Conservation (phyloP, 352 stramenopile genomes). For the Peronospora farinosa region DNA sequence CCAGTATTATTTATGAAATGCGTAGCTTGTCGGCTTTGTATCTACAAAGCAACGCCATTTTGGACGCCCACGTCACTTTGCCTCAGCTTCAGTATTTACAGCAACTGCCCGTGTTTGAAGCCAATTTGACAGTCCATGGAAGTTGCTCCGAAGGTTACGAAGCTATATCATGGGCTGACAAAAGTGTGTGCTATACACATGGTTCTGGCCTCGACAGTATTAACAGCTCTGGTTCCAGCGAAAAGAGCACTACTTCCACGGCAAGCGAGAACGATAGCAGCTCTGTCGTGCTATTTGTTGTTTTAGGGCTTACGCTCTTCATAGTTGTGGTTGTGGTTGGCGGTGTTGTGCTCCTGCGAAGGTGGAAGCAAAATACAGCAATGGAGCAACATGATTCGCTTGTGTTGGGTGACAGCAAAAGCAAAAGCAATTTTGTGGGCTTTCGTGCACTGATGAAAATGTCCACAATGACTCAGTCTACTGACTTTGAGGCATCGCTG, state of each 20-base stretch:
- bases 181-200: slow-evolving; percentile 45
- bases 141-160: slow-evolving; percentile 45
- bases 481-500: slow-evolving; percentile 30
- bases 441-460: slow-evolving; percentile 28
- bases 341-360: slow-evolving; percentile 54
- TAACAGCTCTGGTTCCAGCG: slow-evolving; percentile 26
- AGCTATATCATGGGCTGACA: slow-evolving; percentile 39
- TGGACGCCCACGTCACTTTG: slow-evolving; percentile 43
- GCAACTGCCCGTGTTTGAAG: slow-evolving; percentile 41
- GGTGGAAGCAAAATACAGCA: slow-evolving; percentile 46
- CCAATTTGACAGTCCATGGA: slow-evolving; percentile 32
- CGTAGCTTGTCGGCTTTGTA: slow-evolving; percentile 44
- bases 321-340: slow-evolving; percentile 38
- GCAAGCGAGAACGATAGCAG: slow-evolving; percentile 20
- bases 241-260: slow-evolving; percentile 28
- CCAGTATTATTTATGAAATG: slow-evolving; percentile 62
- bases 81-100: slow-evolving; percentile 53
- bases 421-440: slow-evolving; percentile 36
- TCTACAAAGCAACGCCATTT: slow-evolving; percentile 50
- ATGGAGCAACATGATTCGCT: slow-evolving; percentile 29
- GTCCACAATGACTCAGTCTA: slow-evolving; percentile 19
- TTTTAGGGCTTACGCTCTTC: slow-evolving; percentile 39
- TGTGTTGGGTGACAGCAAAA: slow-evolving; percentile 28
- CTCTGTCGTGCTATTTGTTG: slow-evolving; percentile 33
- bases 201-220: slow-evolving; percentile 39